Base-by-base conservation (phyloP, 2,329 filamentous ascomycete genomes). In the Apiospora koreana region DNA sequence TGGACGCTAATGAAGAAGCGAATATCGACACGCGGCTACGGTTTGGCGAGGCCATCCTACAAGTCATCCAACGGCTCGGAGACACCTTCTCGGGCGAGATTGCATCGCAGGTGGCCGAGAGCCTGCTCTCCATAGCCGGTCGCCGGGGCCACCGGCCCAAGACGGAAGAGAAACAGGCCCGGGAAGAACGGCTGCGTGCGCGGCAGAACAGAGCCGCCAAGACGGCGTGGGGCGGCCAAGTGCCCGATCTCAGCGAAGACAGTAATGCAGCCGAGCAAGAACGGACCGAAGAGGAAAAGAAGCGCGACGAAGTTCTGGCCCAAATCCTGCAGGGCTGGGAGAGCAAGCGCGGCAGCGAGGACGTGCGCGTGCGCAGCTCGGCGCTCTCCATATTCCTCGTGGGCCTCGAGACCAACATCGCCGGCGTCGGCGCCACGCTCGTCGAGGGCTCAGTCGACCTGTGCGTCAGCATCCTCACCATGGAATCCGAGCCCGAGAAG, bases 311-410 rank as follows among this genome's bases (percentile, higher is more conserved):
- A 41, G 83, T 86, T 65, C 77, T 91, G 16, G 81, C 84, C 28
- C 83, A 85, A 71, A 93, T 94, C 71, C 83, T 93, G 0, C 81
- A 86, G 18, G 91, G 90, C 0, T 94, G 92, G 92, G 86, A 91
- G 73, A 86, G 89, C 72, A 90, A 88, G 69, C 82, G 86, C 21
- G 91, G 90, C 0, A 86, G 86, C 71, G 92, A 94, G 77, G 92
- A 94, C 76, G 83, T 93, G 16, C 86, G 92, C 4, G 87, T 94
- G 74, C 88, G 92, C 0, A 83, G 91, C 18, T 93, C 92, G 28
- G 90, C 92, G 4, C 79, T 94, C 8, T 92, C 91, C 5, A 86
- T 94, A 65, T 83, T 94, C 58, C 87, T 87, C 0, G 81, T 81
- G 1, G 84, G 85, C 0, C 79, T 93, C 35, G 91, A 93, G 77